A percentile compares a stretch with the other conserved stretches of the same genome.
These are phyloP conservation scores for Leishmania arabica DNA, from an alignment of 208 protist species.

Conservation along the genomic window DNA sequence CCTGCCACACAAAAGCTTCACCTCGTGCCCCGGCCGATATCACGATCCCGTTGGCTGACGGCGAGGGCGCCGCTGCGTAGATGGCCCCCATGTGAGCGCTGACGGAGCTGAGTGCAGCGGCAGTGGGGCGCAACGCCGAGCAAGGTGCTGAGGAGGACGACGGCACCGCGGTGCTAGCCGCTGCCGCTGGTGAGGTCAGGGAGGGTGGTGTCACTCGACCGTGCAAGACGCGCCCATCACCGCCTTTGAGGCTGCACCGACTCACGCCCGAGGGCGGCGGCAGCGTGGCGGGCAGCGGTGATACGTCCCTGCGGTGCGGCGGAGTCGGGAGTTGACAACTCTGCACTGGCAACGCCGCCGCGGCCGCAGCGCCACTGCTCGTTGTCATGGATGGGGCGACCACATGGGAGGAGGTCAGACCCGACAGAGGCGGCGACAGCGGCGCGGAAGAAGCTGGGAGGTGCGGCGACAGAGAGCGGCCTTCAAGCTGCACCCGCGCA, in stretches of 20 bases:
- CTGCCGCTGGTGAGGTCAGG: neutral
- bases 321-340: neutral
- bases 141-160: neutral
- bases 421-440: neutral
- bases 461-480: neutral
- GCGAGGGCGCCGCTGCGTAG: constrained; percentile 34
- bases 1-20: constrained; percentile 63
- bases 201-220: neutral
- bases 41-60: constrained; percentile 30
- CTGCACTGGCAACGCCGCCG: neutral
- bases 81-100: constrained; percentile 53
- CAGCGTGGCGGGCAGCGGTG: neutral
- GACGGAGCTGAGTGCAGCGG: constrained; percentile 33
- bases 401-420: neutral
- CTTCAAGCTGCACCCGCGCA: constrained; percentile 1
- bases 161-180: neutral
- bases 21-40: constrained; percentile 58
- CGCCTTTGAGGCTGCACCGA: neutral
- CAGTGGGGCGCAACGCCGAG: constrained; percentile 39
- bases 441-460: neutral
- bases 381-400: neutral
- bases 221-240: neutral
- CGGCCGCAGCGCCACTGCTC: neutral
- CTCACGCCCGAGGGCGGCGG: neutral
- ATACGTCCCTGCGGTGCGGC: constrained; percentile 8